Evolutionary conservation across 2,329 filamentous ascomycete genomes (phyloP).

Genomic region (Aspergillus piperis): DNA sequence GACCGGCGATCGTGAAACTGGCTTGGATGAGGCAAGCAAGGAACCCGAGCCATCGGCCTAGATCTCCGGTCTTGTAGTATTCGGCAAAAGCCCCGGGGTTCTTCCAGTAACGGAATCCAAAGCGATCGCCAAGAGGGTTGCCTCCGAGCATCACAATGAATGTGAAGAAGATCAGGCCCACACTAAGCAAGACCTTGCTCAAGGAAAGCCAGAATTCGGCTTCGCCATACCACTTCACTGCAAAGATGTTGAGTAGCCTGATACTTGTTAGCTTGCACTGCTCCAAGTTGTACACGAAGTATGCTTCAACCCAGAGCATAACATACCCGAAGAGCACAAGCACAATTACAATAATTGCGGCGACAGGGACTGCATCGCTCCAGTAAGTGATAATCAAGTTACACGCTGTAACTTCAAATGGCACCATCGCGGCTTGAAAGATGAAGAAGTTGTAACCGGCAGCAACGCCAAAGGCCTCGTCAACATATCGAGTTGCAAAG

Average conservation of each 20-base stretch:
- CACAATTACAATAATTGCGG: slow-evolving; percentile 49
- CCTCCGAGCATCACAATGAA: slow-evolving; percentile 82
- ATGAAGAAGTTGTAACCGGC: slow-evolving; percentile 56
- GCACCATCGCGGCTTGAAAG: slow-evolving; percentile 53
- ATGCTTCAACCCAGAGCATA: not conserved
- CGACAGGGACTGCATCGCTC: slow-evolving; percentile 49
- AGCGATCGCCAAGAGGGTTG: slow-evolving; percentile 70
- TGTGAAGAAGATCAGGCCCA: slow-evolving; percentile 73
- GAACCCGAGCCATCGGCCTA: slow-evolving; percentile 76
- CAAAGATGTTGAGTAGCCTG: slow-evolving; percentile 64
- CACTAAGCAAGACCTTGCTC: slow-evolving; percentile 70
- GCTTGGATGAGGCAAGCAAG: slow-evolving; percentile 72
- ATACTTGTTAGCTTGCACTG: not conserved
- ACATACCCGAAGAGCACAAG: slow-evolving; percentile 48
- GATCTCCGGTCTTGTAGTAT: slow-evolving; percentile 62
- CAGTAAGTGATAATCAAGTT: slow-evolving; percentile 55
- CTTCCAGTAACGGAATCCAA: slow-evolving; percentile 71
- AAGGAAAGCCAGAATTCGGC: slow-evolving; percentile 74
- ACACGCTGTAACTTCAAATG: slow-evolving; percentile 55
- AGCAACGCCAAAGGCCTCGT: slow-evolving; percentile 51
- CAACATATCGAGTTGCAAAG: slow-evolving; percentile 51
- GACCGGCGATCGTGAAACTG: slow-evolving; percentile 67
- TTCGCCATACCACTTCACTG: slow-evolving; percentile 74
- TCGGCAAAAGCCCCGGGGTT: slow-evolving; percentile 70
- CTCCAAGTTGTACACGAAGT: not conserved